Percentiles rank a stretch among this genome's conserved stretches.
Evolutionary conservation across 495 filamentous ascomycete species (phyloP).

Genomic region (Neurospora hispaniola): DNA sequence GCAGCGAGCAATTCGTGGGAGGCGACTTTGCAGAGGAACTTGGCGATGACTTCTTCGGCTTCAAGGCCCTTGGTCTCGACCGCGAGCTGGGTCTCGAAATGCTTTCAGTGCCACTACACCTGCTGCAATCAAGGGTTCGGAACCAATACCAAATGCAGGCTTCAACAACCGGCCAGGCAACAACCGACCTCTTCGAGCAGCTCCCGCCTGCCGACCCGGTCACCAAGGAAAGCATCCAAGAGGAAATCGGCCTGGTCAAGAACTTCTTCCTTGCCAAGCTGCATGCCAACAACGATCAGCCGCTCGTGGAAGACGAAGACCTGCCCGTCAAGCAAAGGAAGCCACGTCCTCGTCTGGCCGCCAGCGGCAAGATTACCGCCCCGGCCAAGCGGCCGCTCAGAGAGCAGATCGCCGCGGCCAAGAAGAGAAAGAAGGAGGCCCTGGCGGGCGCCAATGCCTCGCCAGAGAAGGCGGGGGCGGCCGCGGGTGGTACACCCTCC

Average conservation of each 20-base stretch:
- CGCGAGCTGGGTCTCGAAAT: slow-evolving; percentile 76
- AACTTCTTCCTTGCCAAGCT: slow-evolving; percentile 85
- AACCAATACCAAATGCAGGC: slow-evolving; percentile 68
- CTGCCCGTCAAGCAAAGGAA: slow-evolving; percentile 82
- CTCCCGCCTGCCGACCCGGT: slow-evolving; percentile 69
- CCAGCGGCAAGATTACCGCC: slow-evolving; percentile 81
- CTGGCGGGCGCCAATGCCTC: slow-evolving; percentile 25
- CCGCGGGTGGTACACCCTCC: slow-evolving; percentile 11
- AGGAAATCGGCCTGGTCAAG: slow-evolving; percentile 76
- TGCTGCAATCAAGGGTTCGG: slow-evolving; percentile 83
- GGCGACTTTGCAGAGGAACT: slow-evolving; percentile 97
- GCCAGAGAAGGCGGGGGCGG: slow-evolving; percentile 26
- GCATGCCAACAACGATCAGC: slow-evolving; percentile 67
- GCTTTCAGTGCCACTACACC: slow-evolving; percentile 84
- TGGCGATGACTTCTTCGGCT: slow-evolving; percentile 97
- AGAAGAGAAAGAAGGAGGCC: slow-evolving; percentile 63
- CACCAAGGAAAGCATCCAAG: slow-evolving; percentile 61
- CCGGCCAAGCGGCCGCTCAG: slow-evolving; percentile 79
- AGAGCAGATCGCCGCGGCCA: slow-evolving; percentile 59
- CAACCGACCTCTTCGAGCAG: slow-evolving; percentile 51
- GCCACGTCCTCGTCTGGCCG: slow-evolving; percentile 85
- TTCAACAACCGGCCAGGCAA: slow-evolving; percentile 39
- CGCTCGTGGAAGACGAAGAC: slow-evolving; percentile 89
- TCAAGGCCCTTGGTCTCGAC: slow-evolving; percentile 89
- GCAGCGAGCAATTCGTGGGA: slow-evolving; percentile 91